Evolutionary conservation across 2,329 filamentous ascomycete genomes (phyloP).

Genomic region (Aureobasidium sp.): DNA sequence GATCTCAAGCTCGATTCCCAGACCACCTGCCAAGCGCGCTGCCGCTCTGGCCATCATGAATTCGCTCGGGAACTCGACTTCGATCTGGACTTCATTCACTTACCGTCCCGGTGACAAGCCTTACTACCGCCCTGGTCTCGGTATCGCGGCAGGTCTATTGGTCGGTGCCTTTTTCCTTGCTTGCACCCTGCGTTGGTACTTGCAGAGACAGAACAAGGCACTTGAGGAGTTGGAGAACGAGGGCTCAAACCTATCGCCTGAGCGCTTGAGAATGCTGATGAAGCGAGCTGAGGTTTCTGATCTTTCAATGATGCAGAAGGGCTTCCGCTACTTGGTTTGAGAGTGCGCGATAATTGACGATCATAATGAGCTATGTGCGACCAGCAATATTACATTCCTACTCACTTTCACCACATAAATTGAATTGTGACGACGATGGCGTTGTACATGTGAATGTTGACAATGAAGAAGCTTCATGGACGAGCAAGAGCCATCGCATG

Average conservation of each 20-base stretch:
- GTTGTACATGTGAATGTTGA: neutral
- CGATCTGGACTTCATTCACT: slow-evolving; percentile 63
- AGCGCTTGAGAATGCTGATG: slow-evolving; percentile 52
- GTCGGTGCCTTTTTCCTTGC: slow-evolving; percentile 32
- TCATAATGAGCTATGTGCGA: neutral
- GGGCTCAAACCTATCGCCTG: slow-evolving; percentile 49
- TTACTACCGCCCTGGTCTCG: slow-evolving; percentile 37
- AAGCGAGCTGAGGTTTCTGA: slow-evolving; percentile 59
- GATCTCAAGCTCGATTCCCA: slow-evolving; percentile 80
- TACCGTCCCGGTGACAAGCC: slow-evolving; percentile 33
- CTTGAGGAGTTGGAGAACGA: slow-evolving; percentile 57
- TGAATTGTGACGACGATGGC: neutral
- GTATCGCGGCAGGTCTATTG: slow-evolving; percentile 36
- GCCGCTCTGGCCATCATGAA: slow-evolving; percentile 82
- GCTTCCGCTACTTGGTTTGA: slow-evolving; percentile 58
- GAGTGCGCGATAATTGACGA: neutral
- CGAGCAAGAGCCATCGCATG: neutral
- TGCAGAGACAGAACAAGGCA: slow-evolving; percentile 53
- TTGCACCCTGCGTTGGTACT: slow-evolving; percentile 31
- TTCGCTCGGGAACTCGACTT: slow-evolving; percentile 72
- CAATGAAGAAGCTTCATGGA: neutral
- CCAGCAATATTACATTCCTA: neutral
- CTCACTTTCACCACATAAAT: neutral
- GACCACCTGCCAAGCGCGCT: slow-evolving; percentile 79
- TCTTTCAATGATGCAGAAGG: slow-evolving; percentile 59